Evolutionary conservation across 148 eudicot genomes (phyloP), one percentile per base, ranked within the genome.

Genomic region (Amaranthus palmeri): DNA sequence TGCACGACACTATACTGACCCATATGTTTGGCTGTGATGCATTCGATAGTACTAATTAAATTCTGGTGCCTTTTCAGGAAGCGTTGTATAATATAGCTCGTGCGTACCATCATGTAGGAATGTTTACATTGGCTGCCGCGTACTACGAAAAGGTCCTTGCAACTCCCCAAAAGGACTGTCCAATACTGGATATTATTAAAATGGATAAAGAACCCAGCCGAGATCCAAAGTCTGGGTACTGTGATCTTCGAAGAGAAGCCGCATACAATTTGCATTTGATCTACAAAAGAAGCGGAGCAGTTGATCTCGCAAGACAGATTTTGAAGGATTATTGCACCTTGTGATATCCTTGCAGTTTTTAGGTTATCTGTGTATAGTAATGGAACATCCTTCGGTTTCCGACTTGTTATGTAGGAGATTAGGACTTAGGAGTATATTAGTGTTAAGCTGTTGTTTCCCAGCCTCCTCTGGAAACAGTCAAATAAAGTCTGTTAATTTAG

Each of bases 191-290:
- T 76, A 78, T 85, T 49, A 36, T 80, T 56, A 73, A 79, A 49
- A 49, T 80, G 72, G 86, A 83, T 59, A 78, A 65, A 56, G 86
- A 79, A 67, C 55, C 40, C 5, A 36, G 42, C 10, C 67, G 70
- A 48, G 70, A 67, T 65, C 83, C 14, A 15, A 84, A 77, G 58
- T 81, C 84, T 4, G 90, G 91, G 36, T 83, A 83, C 63, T 90
- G 98, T 74, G 89, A 90, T 77, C 95, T 93, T 43, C 87, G 93
- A 45, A 82, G 96, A 78, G 98, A 93, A 83, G 98, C 96, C 8
- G 96, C 98, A 44, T 87, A 82, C 74, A 93, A 93, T 77, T 74
- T 93, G 77, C 98, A 90, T 71, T 74, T 90, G 77, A 93, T 93
- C 49, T 93, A 90, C 77, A 88, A 87, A 77, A 87, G 75, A 43